These are phyloP conservation scores for Dioszegia aurantiaca DNA, from an alignment of 768 basidiomycete genomes.

Conservation along the genomic window DNA sequence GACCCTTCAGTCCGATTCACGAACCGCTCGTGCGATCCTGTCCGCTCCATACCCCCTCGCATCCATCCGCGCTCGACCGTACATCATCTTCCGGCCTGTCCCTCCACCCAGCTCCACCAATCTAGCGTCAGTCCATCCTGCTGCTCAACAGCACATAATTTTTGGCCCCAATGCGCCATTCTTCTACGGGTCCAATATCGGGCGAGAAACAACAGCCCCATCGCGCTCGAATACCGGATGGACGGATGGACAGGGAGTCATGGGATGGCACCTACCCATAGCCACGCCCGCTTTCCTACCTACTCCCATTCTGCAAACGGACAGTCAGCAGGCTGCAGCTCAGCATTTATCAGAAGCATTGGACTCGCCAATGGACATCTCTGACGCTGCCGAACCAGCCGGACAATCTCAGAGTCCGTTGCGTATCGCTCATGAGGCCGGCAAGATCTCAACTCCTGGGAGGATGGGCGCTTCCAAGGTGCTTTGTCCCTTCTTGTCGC, in stretches of 20 bases:
- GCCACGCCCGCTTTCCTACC: neutral
- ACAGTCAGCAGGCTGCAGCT: neutral
- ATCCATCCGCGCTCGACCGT: constrained; percentile 21
- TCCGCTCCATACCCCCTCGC: constrained; percentile 39
- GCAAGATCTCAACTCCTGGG: neutral
- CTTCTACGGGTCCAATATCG: neutral
- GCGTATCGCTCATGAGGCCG: constrained; percentile 3
- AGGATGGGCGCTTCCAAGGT: too few relatives aligned
- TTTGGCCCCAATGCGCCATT: constrained; percentile 7
- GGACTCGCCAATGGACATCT: neutral
- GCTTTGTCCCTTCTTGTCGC: too few relatives aligned
- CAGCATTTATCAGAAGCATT: neutral
- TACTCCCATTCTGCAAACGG: neutral
- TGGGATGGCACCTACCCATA: constrained; percentile 4
- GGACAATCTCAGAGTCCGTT: neutral
- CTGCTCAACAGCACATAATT: neutral
- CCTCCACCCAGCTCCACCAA: neutral
- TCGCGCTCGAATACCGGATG: too few relatives aligned
- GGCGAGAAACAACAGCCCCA: too few relatives aligned
- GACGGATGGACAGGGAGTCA: neutral
- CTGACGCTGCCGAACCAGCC: neutral
- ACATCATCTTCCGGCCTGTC: constrained; percentile 4
- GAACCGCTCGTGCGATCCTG: constrained; percentile 29
- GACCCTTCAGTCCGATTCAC: constrained; percentile 5
- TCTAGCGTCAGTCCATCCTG: neutral